A percentile compares a stretch with the other conserved stretches of the same genome.
These are phyloP conservation scores for Psilocybe mexicana DNA, from an alignment of 1,284 basidiomycete genomes.

Conservation along the genomic window DNA sequence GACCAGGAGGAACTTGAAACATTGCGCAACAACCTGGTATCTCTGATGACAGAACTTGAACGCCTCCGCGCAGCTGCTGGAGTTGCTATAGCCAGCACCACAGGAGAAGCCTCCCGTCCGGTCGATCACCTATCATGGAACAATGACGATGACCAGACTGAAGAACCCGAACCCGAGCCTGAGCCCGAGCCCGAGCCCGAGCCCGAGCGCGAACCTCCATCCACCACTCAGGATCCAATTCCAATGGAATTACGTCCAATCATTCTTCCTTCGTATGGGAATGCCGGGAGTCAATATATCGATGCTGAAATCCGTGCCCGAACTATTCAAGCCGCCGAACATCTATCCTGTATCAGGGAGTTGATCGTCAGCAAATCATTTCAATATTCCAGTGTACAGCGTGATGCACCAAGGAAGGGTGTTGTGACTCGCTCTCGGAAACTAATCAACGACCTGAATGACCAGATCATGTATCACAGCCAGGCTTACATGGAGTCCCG, in stretches of 20 bases:
- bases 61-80: background rate
- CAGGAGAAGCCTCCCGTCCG: too few relatives aligned
- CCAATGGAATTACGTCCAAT: background rate
- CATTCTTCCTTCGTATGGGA: conserved; percentile 6
- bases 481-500: conserved; percentile 3
- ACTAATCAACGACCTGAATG: background rate
- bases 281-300: background rate
- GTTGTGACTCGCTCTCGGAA: conserved; percentile 2
- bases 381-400: conserved; percentile 12
- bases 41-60: background rate
- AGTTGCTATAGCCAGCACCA: too few relatives aligned
- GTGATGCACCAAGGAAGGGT: conserved; percentile 5
- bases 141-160: background rate
- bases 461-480: conserved; percentile 3
- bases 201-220: too few relatives aligned
- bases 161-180: too few relatives aligned
- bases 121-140: background rate
- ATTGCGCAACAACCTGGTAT: background rate
- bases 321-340: background rate
- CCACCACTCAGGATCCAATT: background rate
- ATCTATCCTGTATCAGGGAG: conserved; percentile 8
- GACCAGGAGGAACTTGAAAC: background rate
- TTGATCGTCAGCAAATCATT: conserved; percentile 18
- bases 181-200: too few relatives aligned
- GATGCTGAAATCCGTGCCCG: background rate